Evolutionary conservation across 2,329 filamentous ascomycete genomes (phyloP).

Genomic region (Ceratocystis diversiconidia): DNA sequence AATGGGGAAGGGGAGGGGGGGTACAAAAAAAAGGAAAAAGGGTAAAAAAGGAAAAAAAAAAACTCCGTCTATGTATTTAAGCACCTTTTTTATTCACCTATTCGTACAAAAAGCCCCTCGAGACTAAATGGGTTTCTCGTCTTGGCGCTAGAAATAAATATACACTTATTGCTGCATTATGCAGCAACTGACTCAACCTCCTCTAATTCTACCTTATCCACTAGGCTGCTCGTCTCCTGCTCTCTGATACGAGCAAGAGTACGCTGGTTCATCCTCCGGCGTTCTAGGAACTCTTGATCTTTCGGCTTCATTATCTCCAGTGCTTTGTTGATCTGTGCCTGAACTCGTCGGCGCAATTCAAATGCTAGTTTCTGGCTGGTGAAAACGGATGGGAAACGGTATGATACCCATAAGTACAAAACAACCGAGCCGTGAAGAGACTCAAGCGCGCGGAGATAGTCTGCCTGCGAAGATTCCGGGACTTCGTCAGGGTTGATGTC

Average conservation of each 20-base stretch:
- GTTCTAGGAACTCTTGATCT: conserved; percentile 24
- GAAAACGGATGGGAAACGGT: conserved; percentile 72
- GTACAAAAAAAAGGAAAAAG: too few species aligned
- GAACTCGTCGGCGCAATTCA: conserved; percentile 63
- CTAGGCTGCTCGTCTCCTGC: conserved; percentile 20
- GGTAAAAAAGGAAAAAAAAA: too few species aligned
- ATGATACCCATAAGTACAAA: conserved; percentile 85
- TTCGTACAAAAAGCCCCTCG: not conserved
- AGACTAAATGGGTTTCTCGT: not conserved
- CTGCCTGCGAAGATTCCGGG: conserved; percentile 28
- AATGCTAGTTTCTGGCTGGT: conserved; percentile 59
- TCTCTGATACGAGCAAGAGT: conserved; percentile 16
- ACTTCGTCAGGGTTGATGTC: conserved; percentile 41
- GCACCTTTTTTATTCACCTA: not conserved
- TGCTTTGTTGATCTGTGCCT: conserved; percentile 49
- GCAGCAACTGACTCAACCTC: conserved; percentile 9
- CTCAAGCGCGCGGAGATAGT: conserved; percentile 58
- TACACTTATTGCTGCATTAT: not conserved
- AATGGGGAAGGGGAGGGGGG: too few species aligned
- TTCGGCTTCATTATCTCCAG: conserved; percentile 38
- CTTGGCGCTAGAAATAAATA: not conserved
- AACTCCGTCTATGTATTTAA: too few species aligned
- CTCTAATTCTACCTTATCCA: conserved; percentile 19
- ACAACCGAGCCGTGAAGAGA: conserved; percentile 67
- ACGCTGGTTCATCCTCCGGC: conserved; percentile 24